Conservation (phyloP, 192 early-diverging fungal genomes). For the Rhizophagus sp. region DNA sequence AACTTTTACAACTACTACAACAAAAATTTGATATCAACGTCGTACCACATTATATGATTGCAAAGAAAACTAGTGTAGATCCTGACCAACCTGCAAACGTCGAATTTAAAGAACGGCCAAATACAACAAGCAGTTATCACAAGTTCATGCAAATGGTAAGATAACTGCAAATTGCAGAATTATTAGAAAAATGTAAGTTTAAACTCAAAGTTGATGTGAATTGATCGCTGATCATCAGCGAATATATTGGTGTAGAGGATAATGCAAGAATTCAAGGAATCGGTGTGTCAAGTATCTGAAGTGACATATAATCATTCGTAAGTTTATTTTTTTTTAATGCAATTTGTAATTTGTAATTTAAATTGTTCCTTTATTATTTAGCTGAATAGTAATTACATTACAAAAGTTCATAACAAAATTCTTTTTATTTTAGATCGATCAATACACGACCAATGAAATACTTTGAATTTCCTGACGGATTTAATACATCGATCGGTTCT, state of each 20-base stretch:
- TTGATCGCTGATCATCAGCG: slow-evolving; percentile 19
- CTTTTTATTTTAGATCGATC: slow-evolving; percentile 40
- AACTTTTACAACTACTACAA: slow-evolving; percentile 67
- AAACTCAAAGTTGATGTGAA: slow-evolving; percentile 6
- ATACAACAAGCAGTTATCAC: slow-evolving; percentile 68
- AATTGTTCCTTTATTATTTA: too few relatives aligned
- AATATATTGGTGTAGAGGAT: slow-evolving; percentile 54
- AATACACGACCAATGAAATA: slow-evolving; percentile 72
- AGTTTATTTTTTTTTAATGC: slow-evolving; percentile 11
- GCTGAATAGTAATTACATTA: not conserved
- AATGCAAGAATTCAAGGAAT: slow-evolving; percentile 94
- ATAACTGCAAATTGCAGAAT: not conserved
- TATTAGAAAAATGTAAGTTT: not conserved
- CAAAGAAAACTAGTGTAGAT: slow-evolving; percentile 73
- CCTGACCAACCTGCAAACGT: slow-evolving; percentile 64
- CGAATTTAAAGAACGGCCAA: slow-evolving; percentile 51
- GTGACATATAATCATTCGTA: slow-evolving; percentile 69
- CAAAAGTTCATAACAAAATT: not conserved
- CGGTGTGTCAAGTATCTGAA: slow-evolving; percentile 84
- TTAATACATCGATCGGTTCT: slow-evolving; percentile 77
- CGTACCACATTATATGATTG: slow-evolving; percentile 83
- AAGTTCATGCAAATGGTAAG: slow-evolving; percentile 69
- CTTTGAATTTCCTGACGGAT: slow-evolving; percentile 96
- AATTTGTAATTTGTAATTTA: too few relatives aligned
- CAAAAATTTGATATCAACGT: slow-evolving; percentile 61